A percentile compares a stretch with the other conserved stretches of the same genome.
Conservation (phyloP, 1,139 yeast species). For the Candida glucosophila region DNA sequence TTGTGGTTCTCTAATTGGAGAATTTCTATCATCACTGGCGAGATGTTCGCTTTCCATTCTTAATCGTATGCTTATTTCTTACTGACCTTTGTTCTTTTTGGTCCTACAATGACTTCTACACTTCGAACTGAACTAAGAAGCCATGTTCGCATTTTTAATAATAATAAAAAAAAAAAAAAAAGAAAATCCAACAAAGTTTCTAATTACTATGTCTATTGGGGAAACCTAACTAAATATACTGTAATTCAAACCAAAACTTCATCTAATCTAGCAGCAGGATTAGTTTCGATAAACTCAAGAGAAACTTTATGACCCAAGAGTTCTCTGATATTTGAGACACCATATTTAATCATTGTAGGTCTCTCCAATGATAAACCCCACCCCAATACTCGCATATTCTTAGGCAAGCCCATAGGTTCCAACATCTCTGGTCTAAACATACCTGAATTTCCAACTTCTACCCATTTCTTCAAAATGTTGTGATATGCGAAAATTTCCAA, state of each 20-base stretch:
- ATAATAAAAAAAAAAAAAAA: too few relatives aligned
- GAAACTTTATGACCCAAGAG: slow-evolving; percentile 91
- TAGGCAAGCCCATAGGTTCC: slow-evolving; percentile 95
- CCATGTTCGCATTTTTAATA: too few relatives aligned
- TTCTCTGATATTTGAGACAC: slow-evolving; percentile 91
- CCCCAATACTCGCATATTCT: slow-evolving; percentile 88
- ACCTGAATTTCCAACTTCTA: slow-evolving; percentile 98
- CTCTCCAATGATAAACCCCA: slow-evolving; percentile 97
- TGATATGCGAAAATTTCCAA: slow-evolving; percentile 98
- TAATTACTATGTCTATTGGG: too few relatives aligned
- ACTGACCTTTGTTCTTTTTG: too few relatives aligned
- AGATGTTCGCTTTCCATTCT: too few relatives aligned
- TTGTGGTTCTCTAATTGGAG: too few relatives aligned
- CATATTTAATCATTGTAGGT: slow-evolving; percentile 98
- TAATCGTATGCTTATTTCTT: too few relatives aligned
- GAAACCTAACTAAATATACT: neutral
- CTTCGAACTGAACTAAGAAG: too few relatives aligned
- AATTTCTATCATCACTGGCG: too few relatives aligned
- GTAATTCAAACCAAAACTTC: slow-evolving; percentile 28
- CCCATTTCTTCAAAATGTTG: slow-evolving; percentile 92
- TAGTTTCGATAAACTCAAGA: slow-evolving; percentile 86
- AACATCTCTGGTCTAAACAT: slow-evolving; percentile 99
- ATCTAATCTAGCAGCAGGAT: slow-evolving; percentile 96
- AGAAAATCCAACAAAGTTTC: too few relatives aligned
- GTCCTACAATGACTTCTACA: too few relatives aligned